Evolutionary conservation across 2,329 filamentous ascomycete species (phyloP), one percentile per base, ranked within the genome.

Genomic region (Aspergillus sp.): DNA sequence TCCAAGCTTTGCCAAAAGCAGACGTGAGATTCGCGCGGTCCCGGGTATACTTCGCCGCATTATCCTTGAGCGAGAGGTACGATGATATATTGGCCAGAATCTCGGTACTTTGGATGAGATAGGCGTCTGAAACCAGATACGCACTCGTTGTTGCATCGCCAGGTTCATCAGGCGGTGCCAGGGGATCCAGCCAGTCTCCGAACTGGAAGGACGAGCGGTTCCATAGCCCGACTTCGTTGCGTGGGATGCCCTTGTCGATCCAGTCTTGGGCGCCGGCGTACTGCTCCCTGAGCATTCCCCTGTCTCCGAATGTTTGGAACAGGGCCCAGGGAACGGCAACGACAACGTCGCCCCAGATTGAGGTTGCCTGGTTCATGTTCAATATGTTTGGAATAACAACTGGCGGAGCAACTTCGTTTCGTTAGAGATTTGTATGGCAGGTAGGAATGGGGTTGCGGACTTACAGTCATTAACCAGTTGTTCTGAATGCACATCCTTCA

Each of bases 401-500:
- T 0, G 71, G 67, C 0, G 49, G 55, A 3, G 44, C 43, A 19
- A 35, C 52, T 55, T 21, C 3, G 3, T 15, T 39, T 37, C 2
- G 31, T 49, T 55, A 40, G 25, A 2, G 3, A 7, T 21, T 4
- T 25, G 25, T 21, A 6, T 17, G 19, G n/a, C n/a, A 31, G 11
- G 11, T n/a, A 17, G 39, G 25, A 19, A 12, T 17, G 33, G 31
- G 12, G 33, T 9, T 31, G 19, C 8, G 21, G 58, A 44, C 61
- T 60, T 46, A 57, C 60, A 12, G 12, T 43, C 47, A 39, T 57
- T 48, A 31, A 49, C 35, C 43, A 27, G 14, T 56, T 76, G 72
- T 31, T 77, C 77, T 2, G 63, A 66, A 1, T 69, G 70, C 2
- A 82, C 63, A 55, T 84, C 82, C 55, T 75, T 72, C 33, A 81